These are phyloP conservation scores for Aspergillus fumigatiaffinis DNA, from an alignment of 2,329 filamentous ascomycete genomes.

Conservation along the genomic window DNA sequence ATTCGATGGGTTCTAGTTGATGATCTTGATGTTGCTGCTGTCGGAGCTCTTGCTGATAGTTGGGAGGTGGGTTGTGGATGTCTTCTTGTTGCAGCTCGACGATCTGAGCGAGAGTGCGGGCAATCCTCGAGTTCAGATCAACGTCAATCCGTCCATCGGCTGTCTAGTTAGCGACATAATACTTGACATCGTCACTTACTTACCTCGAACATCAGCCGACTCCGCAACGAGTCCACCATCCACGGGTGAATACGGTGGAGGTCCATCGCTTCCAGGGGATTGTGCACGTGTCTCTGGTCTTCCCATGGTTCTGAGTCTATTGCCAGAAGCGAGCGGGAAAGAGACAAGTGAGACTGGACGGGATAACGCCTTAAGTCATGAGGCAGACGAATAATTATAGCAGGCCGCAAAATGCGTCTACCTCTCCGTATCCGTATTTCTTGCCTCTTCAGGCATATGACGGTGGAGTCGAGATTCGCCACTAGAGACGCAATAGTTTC, in stretches of 20 bases:
- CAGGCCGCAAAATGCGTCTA: background rate
- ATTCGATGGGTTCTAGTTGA: background rate
- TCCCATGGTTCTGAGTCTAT: background rate
- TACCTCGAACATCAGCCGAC: background rate
- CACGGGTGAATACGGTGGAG: background rate
- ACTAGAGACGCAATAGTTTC: no score
- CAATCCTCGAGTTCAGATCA: slow-evolving; percentile 16
- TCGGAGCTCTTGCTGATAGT: slow-evolving; percentile 4
- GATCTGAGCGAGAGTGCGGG: slow-evolving; percentile 11
- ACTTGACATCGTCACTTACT: background rate
- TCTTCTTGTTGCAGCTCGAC: slow-evolving; percentile 7
- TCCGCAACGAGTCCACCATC: background rate
- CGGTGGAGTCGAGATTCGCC: background rate
- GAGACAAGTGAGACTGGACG: background rate
- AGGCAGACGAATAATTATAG: background rate
- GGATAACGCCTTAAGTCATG: background rate
- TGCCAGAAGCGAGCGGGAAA: background rate
- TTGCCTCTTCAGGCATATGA: background rate
- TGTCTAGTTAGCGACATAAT: background rate
- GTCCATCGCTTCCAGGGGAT: background rate
- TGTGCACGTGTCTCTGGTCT: background rate
- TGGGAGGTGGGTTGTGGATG: slow-evolving; percentile 13
- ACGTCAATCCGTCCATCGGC: slow-evolving; percentile 21
- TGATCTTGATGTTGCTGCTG: background rate
- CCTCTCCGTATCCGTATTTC: background rate